Evolutionary conservation across 2,329 filamentous ascomycete genomes (phyloP).

Genomic region (Curvularia sp.): DNA sequence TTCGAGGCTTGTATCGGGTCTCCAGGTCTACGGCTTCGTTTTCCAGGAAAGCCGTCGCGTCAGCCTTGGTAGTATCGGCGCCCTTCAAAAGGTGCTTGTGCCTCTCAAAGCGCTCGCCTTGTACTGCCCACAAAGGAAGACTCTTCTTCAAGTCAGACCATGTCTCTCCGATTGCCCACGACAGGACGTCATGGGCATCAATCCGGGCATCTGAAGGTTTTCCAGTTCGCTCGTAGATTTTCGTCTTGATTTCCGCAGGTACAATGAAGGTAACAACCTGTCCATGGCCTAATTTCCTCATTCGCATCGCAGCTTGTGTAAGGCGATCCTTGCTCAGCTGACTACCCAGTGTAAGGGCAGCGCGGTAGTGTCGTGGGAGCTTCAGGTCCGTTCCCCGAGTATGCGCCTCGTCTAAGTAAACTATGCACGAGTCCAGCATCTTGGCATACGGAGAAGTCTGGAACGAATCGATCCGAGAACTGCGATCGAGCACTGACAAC

Average conservation of each 20-base stretch:
- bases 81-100: constrained; percentile 52
- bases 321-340: constrained; percentile 72
- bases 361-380: constrained; percentile 65
- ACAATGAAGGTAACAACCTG: constrained; percentile 70
- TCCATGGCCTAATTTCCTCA: constrained; percentile 66
- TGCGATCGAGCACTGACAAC: constrained; percentile 61
- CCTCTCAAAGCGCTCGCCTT: constrained; percentile 61
- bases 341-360: constrained; percentile 72
- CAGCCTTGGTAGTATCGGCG: constrained; percentile 20
- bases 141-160: constrained; percentile 58
- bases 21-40: constrained; percentile 62
- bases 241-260: constrained; percentile 64
- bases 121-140: constrained; percentile 67
- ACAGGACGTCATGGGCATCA: constrained; percentile 62
- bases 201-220: constrained; percentile 42
- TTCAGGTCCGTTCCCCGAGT: constrained; percentile 74
- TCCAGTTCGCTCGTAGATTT: constrained; percentile 53
- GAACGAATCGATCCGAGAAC: constrained; percentile 58
- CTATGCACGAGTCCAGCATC: constrained; percentile 65
- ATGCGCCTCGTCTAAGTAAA: constrained; percentile 75
- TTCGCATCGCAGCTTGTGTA: constrained; percentile 68
- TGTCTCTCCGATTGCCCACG: constrained; percentile 67
- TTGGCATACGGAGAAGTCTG: constrained; percentile 65
- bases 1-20: constrained; percentile 58
- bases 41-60: constrained; percentile 61